Evolutionary conservation across 1,284 basidiomycete genomes (phyloP), one percentile per base, ranked within the genome.

Genomic region (Lignosus rhinocerotis): DNA sequence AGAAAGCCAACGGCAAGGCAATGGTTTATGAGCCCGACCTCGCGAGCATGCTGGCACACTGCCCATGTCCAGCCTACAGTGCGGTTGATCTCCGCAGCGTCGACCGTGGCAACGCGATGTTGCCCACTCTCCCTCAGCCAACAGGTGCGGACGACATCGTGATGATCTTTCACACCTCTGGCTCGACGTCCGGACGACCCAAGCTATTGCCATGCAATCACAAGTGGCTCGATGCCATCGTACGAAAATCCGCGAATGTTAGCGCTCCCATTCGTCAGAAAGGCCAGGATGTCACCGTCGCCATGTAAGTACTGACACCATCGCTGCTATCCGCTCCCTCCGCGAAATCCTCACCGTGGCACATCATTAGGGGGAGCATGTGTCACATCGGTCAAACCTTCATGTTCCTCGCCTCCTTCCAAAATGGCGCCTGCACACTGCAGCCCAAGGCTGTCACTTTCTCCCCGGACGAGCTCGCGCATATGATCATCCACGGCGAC

Each of bases 91-190:
- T 73, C 58, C 72, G 74, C 57, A 67, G 69, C 39, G 72, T 80
- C 60, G 65, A 61, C 38, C 38, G 64, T n/a, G 63, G 51, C 14
- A 54, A 49, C 49, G 52, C 54, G 11, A 43, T 51, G 3, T 51
- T 71, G n/a, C 66, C 57, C 62, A 70, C 58, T 64, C 73, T 55
- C 64, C 69, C 53, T 69, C 75, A 61, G 17, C 62, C 58, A n/a
- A 47, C 59, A 11, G 52, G 52, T 25, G 61, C 57, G 11, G 50
- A 58, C 57, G 76, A 80, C 49, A 74, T 76, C 6, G 78, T 78
- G 33, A 86, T 89, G 73, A 76, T 88, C 55, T 89, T 88, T 75
- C 88, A 90, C 69, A 89, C 87, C 10, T 86, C 84, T 54, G 87
- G 87, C 14, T 88, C 87, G 39, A 89, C 88, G 14, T 88, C 86